Conservation (phyloP, 2,329 filamentous ascomycete genomes). For the Gremmenia infestans region DNA sequence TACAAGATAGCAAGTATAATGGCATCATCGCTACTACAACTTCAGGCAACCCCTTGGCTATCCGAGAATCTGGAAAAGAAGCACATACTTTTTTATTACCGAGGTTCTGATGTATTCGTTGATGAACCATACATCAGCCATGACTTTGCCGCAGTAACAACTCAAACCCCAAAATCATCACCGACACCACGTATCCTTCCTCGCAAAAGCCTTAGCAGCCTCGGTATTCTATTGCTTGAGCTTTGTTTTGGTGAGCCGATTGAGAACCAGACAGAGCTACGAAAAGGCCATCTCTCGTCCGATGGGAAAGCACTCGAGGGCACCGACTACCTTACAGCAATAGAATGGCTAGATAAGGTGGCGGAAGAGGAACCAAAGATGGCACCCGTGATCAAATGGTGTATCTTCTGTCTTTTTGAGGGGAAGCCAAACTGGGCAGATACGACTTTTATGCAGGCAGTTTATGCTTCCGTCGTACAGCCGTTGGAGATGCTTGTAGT, state of each 20-base stretch:
- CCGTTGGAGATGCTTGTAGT: constrained; percentile 13
- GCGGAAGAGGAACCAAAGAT: constrained; percentile 18
- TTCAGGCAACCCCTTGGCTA: constrained; percentile 25
- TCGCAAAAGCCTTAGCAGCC: constrained; percentile 12
- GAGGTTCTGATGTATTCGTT: constrained; percentile 7
- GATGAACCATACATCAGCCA: constrained; percentile 20
- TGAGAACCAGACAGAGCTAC: constrained; percentile 14
- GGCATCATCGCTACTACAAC: constrained; percentile 22
- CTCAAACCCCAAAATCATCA: background rate
- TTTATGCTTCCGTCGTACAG: constrained; percentile 20
- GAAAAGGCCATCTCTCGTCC: constrained; percentile 8
- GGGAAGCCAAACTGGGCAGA: constrained; percentile 21
- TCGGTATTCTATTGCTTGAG: constrained; percentile 26
- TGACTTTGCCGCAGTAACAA: constrained; percentile 6
- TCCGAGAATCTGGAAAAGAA: constrained; percentile 16
- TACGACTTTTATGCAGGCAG: constrained; percentile 19
- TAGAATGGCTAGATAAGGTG: constrained; percentile 20
- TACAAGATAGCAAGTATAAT: constrained; percentile 21
- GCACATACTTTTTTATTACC: constrained; percentile 21
- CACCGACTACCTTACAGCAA: constrained; percentile 19
- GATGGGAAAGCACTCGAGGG: constrained; percentile 13
- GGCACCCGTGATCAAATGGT: constrained; percentile 18
- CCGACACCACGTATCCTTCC: background rate
- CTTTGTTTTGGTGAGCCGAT: constrained; percentile 24
- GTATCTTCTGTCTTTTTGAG: constrained; percentile 18